Percentiles rank a stretch among this genome's conserved stretches.
Evolutionary conservation across 176 grass and related monocot genomes (phyloP).

Genomic region (Oryza punctata): DNA sequence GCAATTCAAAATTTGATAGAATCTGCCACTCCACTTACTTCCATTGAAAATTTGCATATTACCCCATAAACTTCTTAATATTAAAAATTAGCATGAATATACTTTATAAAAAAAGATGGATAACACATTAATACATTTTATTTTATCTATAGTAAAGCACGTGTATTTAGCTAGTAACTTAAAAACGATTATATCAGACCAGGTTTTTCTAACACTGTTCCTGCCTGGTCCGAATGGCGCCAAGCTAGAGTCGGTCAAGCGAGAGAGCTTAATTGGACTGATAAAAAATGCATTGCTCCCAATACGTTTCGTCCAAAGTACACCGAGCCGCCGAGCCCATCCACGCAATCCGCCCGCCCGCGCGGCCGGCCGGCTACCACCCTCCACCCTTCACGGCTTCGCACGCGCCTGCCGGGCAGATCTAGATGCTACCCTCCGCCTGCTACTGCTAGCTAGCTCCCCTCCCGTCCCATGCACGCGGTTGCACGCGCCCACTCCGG

Average conservation of each 20-base stretch:
- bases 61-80: no score
- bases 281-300: conserved; percentile 6
- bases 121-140: no score
- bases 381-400: not conserved
- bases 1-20: no score
- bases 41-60: no score
- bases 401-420: conserved; percentile 34
- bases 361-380: not conserved
- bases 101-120: no score
- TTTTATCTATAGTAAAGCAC: no score
- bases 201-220: no score
- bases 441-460: not conserved
- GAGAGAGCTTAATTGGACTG: not conserved
- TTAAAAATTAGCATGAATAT: no score
- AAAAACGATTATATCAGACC: no score
- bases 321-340: not conserved
- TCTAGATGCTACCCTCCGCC: conserved; percentile 38
- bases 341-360: not conserved
- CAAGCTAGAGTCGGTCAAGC: not conserved
- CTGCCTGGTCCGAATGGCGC: not conserved
- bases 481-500: no score
- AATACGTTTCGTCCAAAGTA: conserved; percentile 1
- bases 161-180: no score
- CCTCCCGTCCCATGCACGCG: not conserved
- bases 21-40: no score